Conservation (phyloP, 805 yeast species). For the Metschnikowia aberdeeniae region DNA sequence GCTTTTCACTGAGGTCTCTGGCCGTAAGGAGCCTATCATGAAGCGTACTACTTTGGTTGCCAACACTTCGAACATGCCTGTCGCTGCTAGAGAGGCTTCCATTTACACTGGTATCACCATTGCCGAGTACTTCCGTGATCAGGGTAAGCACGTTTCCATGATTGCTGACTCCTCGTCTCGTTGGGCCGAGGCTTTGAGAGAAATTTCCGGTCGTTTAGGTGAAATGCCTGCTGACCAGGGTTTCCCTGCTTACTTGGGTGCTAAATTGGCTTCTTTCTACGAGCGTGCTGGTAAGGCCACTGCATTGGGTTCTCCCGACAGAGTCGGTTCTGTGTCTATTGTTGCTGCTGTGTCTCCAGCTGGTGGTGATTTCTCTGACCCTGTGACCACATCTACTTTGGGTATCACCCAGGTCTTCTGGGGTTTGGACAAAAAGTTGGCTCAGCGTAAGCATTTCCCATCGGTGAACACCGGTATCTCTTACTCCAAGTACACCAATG, state of each 20-base stretch:
- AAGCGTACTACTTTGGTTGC: constrained; percentile 99
- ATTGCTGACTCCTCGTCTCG: constrained; percentile 99
- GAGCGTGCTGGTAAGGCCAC: constrained; percentile 98
- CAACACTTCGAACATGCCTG: constrained; percentile 99
- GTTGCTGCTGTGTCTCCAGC: constrained; percentile 99
- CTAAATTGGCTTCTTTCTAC: constrained; percentile 96
- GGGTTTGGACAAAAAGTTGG: constrained; percentile 98
- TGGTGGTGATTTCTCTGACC: constrained; percentile 99
- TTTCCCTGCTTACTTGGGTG: constrained; percentile 99
- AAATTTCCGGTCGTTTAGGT: constrained; percentile 99
- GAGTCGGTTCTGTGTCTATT: constrained; percentile 97
- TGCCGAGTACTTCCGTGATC: constrained; percentile 99
- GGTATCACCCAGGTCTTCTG: constrained; percentile 99
- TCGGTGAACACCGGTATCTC: constrained; percentile 95
- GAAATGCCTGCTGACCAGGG: constrained; percentile 99
- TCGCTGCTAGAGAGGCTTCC: constrained; percentile 99
- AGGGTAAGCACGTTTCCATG: constrained; percentile 98
- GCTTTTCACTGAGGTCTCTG: constrained; percentile 82
- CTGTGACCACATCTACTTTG: constrained; percentile 95
- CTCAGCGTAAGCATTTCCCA: constrained; percentile 99
- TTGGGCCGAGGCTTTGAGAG: constrained; percentile 99
- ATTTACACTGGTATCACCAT: constrained; percentile 98
- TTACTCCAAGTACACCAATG: constrained; percentile 84
- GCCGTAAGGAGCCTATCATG: constrained; percentile 97
- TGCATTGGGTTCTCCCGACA: constrained; percentile 93